phyloP scores from a whole-genome alignment of 495 filamentous ascomycete species.

The Tetracladium marchalianum region DNA sequence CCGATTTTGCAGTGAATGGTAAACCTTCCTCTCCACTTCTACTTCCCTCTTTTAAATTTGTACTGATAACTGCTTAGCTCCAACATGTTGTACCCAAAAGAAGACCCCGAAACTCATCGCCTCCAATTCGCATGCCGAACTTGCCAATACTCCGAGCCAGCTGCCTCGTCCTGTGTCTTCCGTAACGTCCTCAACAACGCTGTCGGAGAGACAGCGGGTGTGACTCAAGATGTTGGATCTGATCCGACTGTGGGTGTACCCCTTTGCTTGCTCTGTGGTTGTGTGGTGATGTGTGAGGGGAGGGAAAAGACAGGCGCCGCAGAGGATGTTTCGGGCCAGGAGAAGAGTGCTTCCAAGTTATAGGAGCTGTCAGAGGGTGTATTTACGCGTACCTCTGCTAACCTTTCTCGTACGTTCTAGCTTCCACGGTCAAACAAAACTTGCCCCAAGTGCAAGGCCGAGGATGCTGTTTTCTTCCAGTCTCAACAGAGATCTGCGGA shows the following conservation, averaged over 20 bases:
- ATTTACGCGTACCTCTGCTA: slow-evolving; percentile 28
- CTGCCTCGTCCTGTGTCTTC: slow-evolving; percentile 80
- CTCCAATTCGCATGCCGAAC: slow-evolving; percentile 65
- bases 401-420: slow-evolving; percentile 44
- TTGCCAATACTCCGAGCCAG: slow-evolving; percentile 79
- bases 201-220: slow-evolving; percentile 90
- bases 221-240: slow-evolving; percentile 89
- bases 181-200: slow-evolving; percentile 82
- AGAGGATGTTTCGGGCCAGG: slow-evolving; percentile 5
- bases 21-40: slow-evolving; percentile 17
- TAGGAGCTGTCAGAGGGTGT: slow-evolving; percentile 2
- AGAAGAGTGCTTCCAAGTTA: slow-evolving; percentile 1
- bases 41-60: not conserved
- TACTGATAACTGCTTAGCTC: slow-evolving; percentile 40
- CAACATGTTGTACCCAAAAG: slow-evolving; percentile 96
- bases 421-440: slow-evolving; percentile 74
- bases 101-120: slow-evolving; percentile 54
- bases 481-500: slow-evolving; percentile 92
- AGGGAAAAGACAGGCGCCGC: not conserved
- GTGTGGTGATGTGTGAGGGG: slow-evolving; percentile 16
- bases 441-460: slow-evolving; percentile 76
- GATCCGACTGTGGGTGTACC: slow-evolving; percentile 90
- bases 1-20: slow-evolving; percentile 96
- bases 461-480: slow-evolving; percentile 94
- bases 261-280: slow-evolving; percentile 24